Evolutionary conservation across 2,329 filamentous ascomycete genomes (phyloP).

Genomic region (Cladosporium sp.): DNA sequence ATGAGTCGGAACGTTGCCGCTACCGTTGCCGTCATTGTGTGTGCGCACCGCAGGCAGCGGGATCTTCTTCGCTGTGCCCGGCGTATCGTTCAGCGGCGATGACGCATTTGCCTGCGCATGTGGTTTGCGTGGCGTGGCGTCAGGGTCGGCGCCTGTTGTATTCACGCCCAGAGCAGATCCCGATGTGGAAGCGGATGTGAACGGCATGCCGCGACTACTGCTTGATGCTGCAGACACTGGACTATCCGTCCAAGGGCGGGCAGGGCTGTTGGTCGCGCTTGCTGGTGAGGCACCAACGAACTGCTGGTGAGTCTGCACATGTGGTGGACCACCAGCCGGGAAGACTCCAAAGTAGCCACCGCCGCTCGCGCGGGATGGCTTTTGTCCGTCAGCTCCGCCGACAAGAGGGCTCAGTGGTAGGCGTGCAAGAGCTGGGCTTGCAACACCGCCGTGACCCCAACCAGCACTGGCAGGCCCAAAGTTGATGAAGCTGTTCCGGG

Average conservation of each 20-base stretch:
- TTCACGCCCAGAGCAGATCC: not conserved
- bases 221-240: not conserved
- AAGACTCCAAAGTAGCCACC: conserved; percentile 8
- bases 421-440: conserved; percentile 66
- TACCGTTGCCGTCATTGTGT: not conserved
- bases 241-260: conserved; percentile 4
- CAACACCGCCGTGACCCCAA: conserved; percentile 45
- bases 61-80: conserved; percentile 10
- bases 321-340: not conserved
- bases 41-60: not conserved
- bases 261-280: conserved; percentile 3
- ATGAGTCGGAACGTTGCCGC: conserved; percentile 12
- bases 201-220: conserved; percentile 13
- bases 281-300: conserved; percentile 2
- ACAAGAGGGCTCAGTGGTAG: conserved; percentile 34
- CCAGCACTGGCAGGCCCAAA: conserved; percentile 46
- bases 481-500: conserved; percentile 78
- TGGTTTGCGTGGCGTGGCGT: conserved; percentile 19
- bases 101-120: not conserved
- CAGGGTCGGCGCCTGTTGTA: conserved; percentile 7
- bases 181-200: conserved; percentile 4
- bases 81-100: conserved; percentile 20
- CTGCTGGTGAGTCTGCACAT: not conserved
- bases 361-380: not conserved
- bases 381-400: not conserved